These are phyloP conservation scores for Agarophyton chilense DNA, from an alignment of 23 red algal species.

Conservation along the genomic window DNA sequence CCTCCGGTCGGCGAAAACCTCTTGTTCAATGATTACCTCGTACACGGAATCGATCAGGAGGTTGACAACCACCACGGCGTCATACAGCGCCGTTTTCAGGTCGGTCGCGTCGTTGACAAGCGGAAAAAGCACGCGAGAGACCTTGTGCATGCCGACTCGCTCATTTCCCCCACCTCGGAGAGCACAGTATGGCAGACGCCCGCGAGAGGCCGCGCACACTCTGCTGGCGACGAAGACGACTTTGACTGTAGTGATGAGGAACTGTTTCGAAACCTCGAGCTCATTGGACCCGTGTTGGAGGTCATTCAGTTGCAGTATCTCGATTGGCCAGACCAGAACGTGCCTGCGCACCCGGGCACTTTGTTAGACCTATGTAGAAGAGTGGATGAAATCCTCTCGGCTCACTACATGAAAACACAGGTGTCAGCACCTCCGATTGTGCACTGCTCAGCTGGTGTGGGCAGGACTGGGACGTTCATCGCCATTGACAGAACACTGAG, in stretches of 20 bases:
- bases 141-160: conserved; percentile 54
- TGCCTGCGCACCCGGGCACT: conserved; percentile 57
- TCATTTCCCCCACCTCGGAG: conserved; percentile 35
- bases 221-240: conserved; percentile 14
- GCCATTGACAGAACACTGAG: conserved; percentile 83
- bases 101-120: conserved; percentile 49
- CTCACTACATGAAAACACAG: conserved; percentile 16
- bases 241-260: conserved; percentile 62
- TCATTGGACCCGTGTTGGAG: conserved; percentile 56
- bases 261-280: conserved; percentile 57
- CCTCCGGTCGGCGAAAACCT: conserved; percentile 51
- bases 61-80: conserved; percentile 33
- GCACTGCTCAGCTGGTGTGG: conserved; percentile 92
- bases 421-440: conserved; percentile 64
- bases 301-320: conserved; percentile 88
- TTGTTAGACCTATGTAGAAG: conserved; percentile 59
- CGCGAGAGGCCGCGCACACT: conserved; percentile 11
- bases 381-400: conserved; percentile 26
- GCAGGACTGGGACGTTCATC: conserved; percentile 86
- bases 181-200: conserved; percentile 56
- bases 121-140: conserved; percentile 61
- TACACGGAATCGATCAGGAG: conserved; percentile 55
- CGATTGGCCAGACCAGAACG: conserved; percentile 93
- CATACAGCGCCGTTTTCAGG: conserved; percentile 54
- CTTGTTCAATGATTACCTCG: conserved; percentile 55